Conservation (phyloP, 2,329 filamentous ascomycete genomes). For the Phyllosticta citriasiana region DNA sequence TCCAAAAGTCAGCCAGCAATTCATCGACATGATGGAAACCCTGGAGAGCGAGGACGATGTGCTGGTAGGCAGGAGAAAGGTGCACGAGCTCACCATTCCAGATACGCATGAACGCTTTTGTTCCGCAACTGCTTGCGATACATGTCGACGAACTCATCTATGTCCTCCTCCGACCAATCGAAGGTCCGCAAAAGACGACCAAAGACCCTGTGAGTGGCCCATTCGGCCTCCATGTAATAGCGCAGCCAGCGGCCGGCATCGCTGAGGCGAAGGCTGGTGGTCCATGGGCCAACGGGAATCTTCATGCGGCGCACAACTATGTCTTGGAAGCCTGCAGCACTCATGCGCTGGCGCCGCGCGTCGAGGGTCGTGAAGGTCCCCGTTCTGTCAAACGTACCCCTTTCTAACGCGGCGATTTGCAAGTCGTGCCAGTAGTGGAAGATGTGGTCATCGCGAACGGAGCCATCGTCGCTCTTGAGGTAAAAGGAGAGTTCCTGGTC, state of each 20-base stretch:
- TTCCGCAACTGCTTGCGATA: neutral
- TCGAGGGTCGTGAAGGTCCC: slow-evolving; percentile 27
- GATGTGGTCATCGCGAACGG: slow-evolving; percentile 14
- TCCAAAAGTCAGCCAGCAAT: no score
- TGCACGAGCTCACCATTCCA: neutral
- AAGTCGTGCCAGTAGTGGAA: slow-evolving; percentile 20
- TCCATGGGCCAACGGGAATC: slow-evolving; percentile 23
- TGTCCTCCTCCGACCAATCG: neutral
- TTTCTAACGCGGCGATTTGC: slow-evolving; percentile 17
- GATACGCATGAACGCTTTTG: neutral
- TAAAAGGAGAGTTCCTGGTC: slow-evolving; percentile 19
- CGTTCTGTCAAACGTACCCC: slow-evolving; percentile 21
- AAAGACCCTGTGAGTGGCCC: neutral
- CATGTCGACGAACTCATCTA: neutral
- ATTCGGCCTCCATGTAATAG: slow-evolving; percentile 3
- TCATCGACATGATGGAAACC: neutral
- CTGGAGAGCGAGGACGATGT: neutral
- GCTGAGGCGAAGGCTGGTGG: slow-evolving; percentile 36
- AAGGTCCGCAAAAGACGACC: neutral
- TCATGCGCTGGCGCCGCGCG: slow-evolving; percentile 30
- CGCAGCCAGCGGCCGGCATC: slow-evolving; percentile 34
- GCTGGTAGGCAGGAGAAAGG: neutral
- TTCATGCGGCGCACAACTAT: slow-evolving; percentile 35
- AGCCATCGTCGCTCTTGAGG: slow-evolving; percentile 18
- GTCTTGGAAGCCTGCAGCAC: slow-evolving; percentile 44